Base-by-base conservation (phyloP, 345 rosid species). In the Barbarea vulgaris region DNA sequence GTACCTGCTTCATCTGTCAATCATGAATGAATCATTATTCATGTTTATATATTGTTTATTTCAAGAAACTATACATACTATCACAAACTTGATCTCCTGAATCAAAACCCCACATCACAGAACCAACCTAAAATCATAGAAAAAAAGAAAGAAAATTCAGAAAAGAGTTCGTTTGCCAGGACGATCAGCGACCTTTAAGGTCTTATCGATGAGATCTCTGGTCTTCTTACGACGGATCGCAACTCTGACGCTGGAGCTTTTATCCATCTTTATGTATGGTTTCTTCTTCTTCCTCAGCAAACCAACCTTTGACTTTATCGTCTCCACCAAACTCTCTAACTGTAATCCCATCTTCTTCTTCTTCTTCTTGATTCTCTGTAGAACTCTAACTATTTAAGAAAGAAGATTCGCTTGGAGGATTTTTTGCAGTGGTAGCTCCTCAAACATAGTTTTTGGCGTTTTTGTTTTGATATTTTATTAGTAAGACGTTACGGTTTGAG, bases 141-240 rank as follows among this genome's bases (percentile, higher is more conserved):
- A 56, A 65, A 10, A 0, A 73, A 6, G 0, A 21, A 59, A 56
- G 6, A 8, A 2, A 15, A 0, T 4, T 85, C 78, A 86, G 21
- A 81, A 42, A 64, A 86, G 50, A 73, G 75, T 84, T 31, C 85
- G 85, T 42, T 88, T 86, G 28, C 89, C 93, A 78, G 97, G 93
- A 27, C 75, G 84, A 82, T 95, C 99, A 47, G 99, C 97, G 9
- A 69, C 83, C 72, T 84, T 81, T 67, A 95, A 79, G 9, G 97
- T 95, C 84, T 95, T 87, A 47, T 90, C 89, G 10, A 95, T 95
- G 66, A 95, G 85, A 69, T 84, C 81, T 28, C 73, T 84, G 0
- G 97, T 93, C 80, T 95, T 95, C 73, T 89, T 81, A 85, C 99
- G 90, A 9, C 99, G 89, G 76, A 95, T 95, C 85, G 93, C 97